Base-by-base conservation (phyloP, 352 stramenopile species). In the Pythium folliculosum region DNA sequence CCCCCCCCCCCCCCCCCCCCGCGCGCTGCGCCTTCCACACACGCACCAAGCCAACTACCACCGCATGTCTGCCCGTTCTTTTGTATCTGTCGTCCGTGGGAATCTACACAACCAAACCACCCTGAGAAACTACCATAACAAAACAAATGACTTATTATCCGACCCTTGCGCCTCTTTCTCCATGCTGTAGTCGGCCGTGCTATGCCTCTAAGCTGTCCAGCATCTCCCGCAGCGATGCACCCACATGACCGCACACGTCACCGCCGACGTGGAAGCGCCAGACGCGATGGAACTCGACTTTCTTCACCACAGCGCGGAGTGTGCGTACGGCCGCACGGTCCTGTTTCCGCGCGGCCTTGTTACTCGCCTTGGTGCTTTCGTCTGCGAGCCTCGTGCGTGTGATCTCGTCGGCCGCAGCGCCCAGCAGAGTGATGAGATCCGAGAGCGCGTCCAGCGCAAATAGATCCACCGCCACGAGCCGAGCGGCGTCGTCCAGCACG, bases 391-490 rank as follows among this genome's bases (percentile, higher is more conserved):
- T 57, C 8, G 78, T 75, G 21, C 60, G 40, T 8, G 47, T 59
- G 45, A 63, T 63, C 37, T 57, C 54, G 16, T 70, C 32, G 55
- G 77, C 79, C 4, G 63, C 73, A 16, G 76, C 54, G 44, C 47
- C 16, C 3, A 95, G 35, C 43, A 95, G 52, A 21, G 61, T 47
- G 32, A 64, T 68, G 38, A 76, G 72, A 65, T 95, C 86, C 9
- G 71, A 77, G 13, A 92, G 63, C 17, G 83, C 82, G 61, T 95
- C 86, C 32, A 91, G 63, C 16, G 90, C 55, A 67, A 95, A 95
- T 23, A 88, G 49, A 32, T 70, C 60, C 13, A 59, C 55, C 7
- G 27, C 50, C 22, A 89, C 37, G 55, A 95, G 60, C 44, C 71
- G 53, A 30, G 71, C 67, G 1, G 55, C 77, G 53, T 95, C 86